A percentile compares a stretch with the other conserved stretches of the same genome.
These are phyloP conservation scores for Nakazawaea laoshanensis DNA, from an alignment of 805 yeast species.

Conservation along the genomic window DNA sequence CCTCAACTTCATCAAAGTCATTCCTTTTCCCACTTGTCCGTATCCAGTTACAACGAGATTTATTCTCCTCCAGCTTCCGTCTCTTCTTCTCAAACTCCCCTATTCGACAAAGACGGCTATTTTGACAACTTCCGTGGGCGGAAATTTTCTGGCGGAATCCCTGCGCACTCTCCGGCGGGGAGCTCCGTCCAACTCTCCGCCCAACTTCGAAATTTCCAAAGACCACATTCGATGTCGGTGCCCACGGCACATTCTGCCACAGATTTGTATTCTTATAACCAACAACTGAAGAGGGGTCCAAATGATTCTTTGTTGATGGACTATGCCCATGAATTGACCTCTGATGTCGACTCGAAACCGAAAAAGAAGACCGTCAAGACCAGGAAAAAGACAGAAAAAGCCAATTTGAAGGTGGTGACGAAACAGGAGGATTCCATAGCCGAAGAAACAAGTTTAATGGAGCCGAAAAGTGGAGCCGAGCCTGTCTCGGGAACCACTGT, in stretches of 20 bases:
- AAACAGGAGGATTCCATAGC: neutral
- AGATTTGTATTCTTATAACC: conserved; percentile 6
- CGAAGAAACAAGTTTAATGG: too few species aligned
- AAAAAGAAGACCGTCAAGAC: neutral
- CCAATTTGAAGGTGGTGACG: neutral
- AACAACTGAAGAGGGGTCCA: conserved; percentile 2
- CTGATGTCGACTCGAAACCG: neutral
- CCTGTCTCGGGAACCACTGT: too few species aligned
- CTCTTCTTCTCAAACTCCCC: conserved; percentile 19
- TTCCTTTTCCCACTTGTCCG: conserved; percentile 6
- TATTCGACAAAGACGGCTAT: conserved; percentile 9
- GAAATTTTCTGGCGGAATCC: too few species aligned
- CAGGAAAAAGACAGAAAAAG: conserved; percentile 1
- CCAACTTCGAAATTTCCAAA: too few species aligned
- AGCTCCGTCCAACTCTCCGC: too few species aligned
- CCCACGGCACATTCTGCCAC: too few species aligned
- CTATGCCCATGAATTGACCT: conserved; percentile 4
- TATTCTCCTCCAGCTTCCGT: conserved; percentile 16
- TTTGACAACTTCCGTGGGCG: conserved; percentile 12
- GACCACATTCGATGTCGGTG: too few species aligned
- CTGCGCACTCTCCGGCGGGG: too few species aligned
- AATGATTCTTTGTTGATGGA: conserved; percentile 7
- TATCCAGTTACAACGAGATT: conserved; percentile 10
- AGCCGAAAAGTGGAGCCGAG: neutral
- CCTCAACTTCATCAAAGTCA: conserved; percentile 4